Percentiles rank a stretch among this genome's conserved stretches.
These are phyloP conservation scores for Tilletiaria anomala DNA, from an alignment of 1,284 basidiomycete genomes.

Conservation along the genomic window DNA sequence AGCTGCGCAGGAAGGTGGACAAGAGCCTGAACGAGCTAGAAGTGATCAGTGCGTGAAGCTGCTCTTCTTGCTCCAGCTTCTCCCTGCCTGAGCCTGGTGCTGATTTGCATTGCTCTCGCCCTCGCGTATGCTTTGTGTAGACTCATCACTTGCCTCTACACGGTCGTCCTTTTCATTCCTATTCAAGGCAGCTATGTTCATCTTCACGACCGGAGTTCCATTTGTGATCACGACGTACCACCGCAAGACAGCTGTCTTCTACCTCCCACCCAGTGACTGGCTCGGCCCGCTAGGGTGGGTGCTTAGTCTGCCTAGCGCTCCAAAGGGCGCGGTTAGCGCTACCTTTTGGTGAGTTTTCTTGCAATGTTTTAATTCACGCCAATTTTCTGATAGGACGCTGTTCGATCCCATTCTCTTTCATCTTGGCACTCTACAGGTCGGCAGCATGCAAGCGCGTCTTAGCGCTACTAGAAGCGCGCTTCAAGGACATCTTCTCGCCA, in stretches of 20 bases:
- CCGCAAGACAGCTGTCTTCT: constrained; percentile 34
- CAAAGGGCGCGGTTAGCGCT: constrained; percentile 4
- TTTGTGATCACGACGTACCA: constrained; percentile 32
- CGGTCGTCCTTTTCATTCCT: constrained; percentile 18
- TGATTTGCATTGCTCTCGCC: not conserved
- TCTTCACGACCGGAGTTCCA: constrained; percentile 26
- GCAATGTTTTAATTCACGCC: not conserved
- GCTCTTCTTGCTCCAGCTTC: not conserved
- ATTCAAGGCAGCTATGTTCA: constrained; percentile 23
- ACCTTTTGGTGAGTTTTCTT: constrained; percentile 3
- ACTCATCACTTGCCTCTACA: constrained; percentile 10
- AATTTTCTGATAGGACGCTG: not conserved
- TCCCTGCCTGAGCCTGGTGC: no score
- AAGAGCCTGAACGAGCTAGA: constrained; percentile 88
- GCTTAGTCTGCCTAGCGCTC: constrained; percentile 11
- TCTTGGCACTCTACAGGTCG: not conserved
- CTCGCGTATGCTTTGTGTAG: constrained; percentile 2
- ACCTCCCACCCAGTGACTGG: constrained; percentile 20
- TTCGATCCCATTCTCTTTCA: not conserved
- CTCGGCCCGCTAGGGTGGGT: constrained; percentile 10
- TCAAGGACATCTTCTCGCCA: constrained; percentile 3
- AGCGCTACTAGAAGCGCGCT: not conserved
- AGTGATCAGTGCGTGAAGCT: constrained; percentile 48
- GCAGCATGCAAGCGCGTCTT: constrained; percentile 2
- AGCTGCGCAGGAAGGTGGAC: constrained; percentile 74